A percentile compares a stretch with the other conserved stretches of the same genome.
phyloP scores from a whole-genome alignment of 164 flowering plant genomes.

The Vitis labrusca region DNA sequence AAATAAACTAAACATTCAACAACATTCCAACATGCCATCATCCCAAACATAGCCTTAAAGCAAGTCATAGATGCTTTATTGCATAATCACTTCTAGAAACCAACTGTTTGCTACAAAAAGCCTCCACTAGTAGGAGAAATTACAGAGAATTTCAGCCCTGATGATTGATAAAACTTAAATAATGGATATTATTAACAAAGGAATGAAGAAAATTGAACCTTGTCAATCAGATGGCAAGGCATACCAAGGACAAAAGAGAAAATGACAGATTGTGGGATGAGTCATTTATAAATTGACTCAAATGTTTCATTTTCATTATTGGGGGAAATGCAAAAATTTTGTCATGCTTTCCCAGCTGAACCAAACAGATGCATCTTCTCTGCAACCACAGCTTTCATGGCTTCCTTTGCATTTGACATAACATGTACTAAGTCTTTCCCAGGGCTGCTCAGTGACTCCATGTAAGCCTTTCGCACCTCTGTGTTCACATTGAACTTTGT shows the following conservation, averaged over 20 bases:
- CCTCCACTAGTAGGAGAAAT: too few species aligned
- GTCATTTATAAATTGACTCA: too few species aligned
- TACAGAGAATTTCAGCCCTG: too few species aligned
- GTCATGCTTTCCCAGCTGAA: constrained; percentile 84
- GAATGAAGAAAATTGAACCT: background rate
- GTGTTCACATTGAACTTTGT: constrained; percentile 97
- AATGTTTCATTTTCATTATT: too few species aligned
- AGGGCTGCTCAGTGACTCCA: constrained; percentile 64
- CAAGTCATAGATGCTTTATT: too few species aligned
- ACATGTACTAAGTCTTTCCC: constrained; percentile 79
- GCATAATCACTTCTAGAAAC: too few species aligned
- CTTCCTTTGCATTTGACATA: constrained; percentile 79
- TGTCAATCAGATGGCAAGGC: background rate
- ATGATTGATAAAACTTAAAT: too few species aligned
- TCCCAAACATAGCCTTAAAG: too few species aligned
- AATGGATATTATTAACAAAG: too few species aligned
- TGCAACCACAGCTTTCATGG: constrained; percentile 91
- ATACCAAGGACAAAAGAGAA: background rate
- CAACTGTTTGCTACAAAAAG: too few species aligned
- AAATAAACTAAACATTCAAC: too few species aligned
- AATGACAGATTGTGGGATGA: background rate
- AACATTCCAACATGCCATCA: too few species aligned
- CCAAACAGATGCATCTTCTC: constrained; percentile 97
- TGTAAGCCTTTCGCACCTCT: constrained; percentile 89
- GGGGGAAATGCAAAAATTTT: background rate